These are phyloP conservation scores for Anastatica hierochuntica DNA, from an alignment of 345 rosid genomes.

Conservation along the genomic window DNA sequence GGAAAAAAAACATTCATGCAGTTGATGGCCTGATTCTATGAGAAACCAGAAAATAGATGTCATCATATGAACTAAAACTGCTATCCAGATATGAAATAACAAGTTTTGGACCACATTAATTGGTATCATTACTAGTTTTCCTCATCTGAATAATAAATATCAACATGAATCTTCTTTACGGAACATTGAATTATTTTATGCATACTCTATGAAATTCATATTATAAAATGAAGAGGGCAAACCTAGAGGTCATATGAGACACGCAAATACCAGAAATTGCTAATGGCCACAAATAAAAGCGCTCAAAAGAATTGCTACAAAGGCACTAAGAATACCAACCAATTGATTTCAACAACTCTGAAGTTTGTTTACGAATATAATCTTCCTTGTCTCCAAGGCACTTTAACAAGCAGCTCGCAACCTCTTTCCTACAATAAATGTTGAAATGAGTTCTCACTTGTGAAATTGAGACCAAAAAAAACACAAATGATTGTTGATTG, in stretches of 20 bases:
- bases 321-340: conserved; percentile 36
- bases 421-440: conserved; percentile 49
- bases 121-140: background rate
- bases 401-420: conserved; percentile 47
- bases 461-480: background rate
- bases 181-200: background rate
- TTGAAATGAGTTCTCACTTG: conserved; percentile 11
- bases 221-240: background rate
- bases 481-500: conserved; percentile 7
- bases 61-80: conserved; percentile 5
- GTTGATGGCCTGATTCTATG: conserved; percentile 2
- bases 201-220: conserved; percentile 1
- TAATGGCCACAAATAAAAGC: background rate
- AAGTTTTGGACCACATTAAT: background rate
- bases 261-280: conserved; percentile 4
- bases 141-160: background rate
- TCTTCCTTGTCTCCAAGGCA: conserved; percentile 53
- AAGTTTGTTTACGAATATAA: conserved; percentile 40
- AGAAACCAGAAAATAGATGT: background rate
- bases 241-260: background rate
- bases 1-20: conserved; percentile 19
- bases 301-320: background rate
- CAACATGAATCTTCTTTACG: background rate
- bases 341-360: conserved; percentile 47
- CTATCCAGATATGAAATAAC: background rate